A percentile compares a stretch with the other conserved stretches of the same genome.
Evolutionary conservation across 2,329 filamentous ascomycete genomes (phyloP).

Genomic region (Aspergillus pseudoviridinutans): DNA sequence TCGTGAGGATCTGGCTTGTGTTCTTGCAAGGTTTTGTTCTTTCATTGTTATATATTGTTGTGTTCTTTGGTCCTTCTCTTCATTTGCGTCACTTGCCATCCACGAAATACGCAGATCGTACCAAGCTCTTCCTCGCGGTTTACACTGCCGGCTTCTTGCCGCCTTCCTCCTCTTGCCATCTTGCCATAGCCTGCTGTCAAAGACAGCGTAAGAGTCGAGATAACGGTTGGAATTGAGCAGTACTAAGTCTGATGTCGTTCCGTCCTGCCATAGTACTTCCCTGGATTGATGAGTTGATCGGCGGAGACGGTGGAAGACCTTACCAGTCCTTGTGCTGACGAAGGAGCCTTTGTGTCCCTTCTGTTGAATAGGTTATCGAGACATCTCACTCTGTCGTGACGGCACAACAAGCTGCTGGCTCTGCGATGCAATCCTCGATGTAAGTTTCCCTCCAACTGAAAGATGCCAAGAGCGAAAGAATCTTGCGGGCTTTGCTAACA

Average conservation of each 20-base stretch:
- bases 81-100: neutral
- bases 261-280: neutral
- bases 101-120: neutral
- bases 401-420: neutral
- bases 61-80: neutral
- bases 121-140: neutral
- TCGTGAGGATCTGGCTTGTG: neutral
- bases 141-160: neutral
- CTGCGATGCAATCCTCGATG: neutral
- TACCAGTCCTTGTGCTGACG: conserved; percentile 6
- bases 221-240: neutral
- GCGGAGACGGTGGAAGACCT: conserved; percentile 8
- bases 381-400: neutral
- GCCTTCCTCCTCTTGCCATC: neutral
- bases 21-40: neutral
- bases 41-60: neutral
- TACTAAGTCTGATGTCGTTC: neutral
- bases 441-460: neutral
- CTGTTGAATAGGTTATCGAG: neutral
- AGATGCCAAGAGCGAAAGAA: neutral
- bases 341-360: conserved; percentile 1
- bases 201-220: neutral
- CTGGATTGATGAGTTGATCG: neutral
- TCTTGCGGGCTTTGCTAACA: neutral
- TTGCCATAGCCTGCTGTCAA: neutral